Base-by-base conservation (phyloP, 2,329 filamentous ascomycete genomes). In the Fusarium sp. region DNA sequence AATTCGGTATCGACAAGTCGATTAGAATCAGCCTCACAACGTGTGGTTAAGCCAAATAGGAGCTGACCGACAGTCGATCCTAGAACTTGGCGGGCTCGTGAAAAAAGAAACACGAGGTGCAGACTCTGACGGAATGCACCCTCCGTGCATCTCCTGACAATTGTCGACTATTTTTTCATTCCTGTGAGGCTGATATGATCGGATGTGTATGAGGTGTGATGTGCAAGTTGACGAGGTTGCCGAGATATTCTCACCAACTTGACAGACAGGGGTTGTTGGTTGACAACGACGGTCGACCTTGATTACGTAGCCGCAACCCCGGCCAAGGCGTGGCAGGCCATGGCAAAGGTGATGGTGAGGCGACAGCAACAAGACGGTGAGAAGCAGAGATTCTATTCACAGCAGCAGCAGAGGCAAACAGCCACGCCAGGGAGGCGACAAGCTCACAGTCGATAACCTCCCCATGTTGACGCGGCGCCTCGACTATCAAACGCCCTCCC, bases 111-210 rank as follows among this genome's bases (percentile, higher is more conserved):
- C 61, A 74, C 63, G 72, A 71, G 66, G 40, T 65, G 66, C 42
- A 75, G 58, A 59, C n/a, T 67, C 70, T 67, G 7, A 59, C 73
- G 73, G 69, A 62, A 70, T 74, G 70, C 66, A 45, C 62, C 73
- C 66, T 75, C 73, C 73, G 73, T 64, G 31, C 58, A 70, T 75
- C 73, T 71, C 69, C 59, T 75, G 73, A 75, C 52, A 71, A 47
- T 50, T 64, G 42, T 66, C 36, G 50, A 69, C 36, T 45, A n/a
- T 27, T 61, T 11, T 45, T 62, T 66, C 64, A 77, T 69, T 77
- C 74, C 66, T 72, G 68, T 61, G 57, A 75, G 69, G 71, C 58
- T 72, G 63, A 69, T 69, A 77, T 72, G 74, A 36, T 36, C 35
- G 35, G 35, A 68, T 68, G 25, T 52, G 58, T 69, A 75, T 72